A percentile compares a stretch with the other conserved stretches of the same genome.
These are phyloP conservation scores for Daucus carota DNA, from an alignment of 129 eudicot species.

Conservation along the genomic window DNA sequence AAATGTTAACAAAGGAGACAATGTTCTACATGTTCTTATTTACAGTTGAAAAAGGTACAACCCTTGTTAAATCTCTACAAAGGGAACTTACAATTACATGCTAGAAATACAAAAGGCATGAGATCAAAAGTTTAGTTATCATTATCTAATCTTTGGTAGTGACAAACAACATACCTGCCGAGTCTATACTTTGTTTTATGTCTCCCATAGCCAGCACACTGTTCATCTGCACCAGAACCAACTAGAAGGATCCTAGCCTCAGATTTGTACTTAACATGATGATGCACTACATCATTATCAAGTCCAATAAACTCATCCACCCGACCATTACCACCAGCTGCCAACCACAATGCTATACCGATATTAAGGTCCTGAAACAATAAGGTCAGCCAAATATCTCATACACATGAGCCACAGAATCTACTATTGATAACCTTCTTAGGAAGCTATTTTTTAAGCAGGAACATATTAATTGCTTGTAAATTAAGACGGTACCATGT, in stretches of 20 bases:
- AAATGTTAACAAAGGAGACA: neutral
- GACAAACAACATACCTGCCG: conserved; percentile 39
- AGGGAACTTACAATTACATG: neutral
- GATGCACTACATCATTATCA: conserved; percentile 14
- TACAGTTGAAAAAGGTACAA: neutral
- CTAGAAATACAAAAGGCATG: neutral
- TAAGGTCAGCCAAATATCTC: neutral
- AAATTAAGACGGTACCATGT: conserved; percentile 59
- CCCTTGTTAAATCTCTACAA: neutral
- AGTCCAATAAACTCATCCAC: conserved; percentile 28
- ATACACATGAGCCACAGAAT: neutral
- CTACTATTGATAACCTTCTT: neutral
- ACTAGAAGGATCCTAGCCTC: conserved; percentile 80
- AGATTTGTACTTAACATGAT: conserved; percentile 50
- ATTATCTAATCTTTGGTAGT: neutral
- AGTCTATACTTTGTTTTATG: conserved; percentile 77
- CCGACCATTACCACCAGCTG: conserved; percentile 87
- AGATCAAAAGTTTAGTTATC: neutral
- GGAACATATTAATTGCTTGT: neutral
- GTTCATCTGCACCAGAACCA: conserved; percentile 99
- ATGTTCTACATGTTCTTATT: neutral
- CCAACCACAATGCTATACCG: conserved; percentile 94
- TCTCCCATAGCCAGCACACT: conserved; percentile 98
- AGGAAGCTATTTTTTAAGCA: neutral
- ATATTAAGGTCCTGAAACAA: conserved; percentile 83